Base-by-base conservation (phyloP, 495 filamentous ascomycete genomes). In the Neurospora pannonica region DNA sequence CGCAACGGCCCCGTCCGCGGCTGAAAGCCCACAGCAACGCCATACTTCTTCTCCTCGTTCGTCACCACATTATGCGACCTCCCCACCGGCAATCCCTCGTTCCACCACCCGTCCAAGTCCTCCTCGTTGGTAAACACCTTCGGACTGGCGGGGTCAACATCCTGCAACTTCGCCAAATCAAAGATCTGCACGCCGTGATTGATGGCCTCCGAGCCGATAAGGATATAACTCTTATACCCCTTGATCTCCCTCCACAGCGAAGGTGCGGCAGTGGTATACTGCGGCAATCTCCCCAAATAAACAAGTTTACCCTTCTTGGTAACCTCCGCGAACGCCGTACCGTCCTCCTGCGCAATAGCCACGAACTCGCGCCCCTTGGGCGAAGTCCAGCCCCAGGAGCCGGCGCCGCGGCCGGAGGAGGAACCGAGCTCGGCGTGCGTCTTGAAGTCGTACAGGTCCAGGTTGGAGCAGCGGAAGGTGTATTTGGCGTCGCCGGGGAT, bases 221-320 rank as follows among this genome's bases (percentile, higher is more conserved):
- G 74, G 3, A 85, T 81, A 71, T 84, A 88, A 73, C 83, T 79
- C 70, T 84, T 84, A 70, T 82, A 80, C 2, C 81, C 82, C 42
- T 80, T 80, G 71, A 88, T 86, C 70, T 88, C 86, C 34, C 87
- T 81, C 88, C 88, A 90, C 34, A 85, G 78, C 54, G 78, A 80
- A 0, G 78, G 76, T 71, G 75, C 21, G 2, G 82, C 81, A 31
- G 28, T 71, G 17, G 79, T 81, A 77, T 87, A 83, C 72, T 86
- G 85, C 10, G 88, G 87, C 0, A 90, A 82, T 9, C 88, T 83
- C 11, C 88, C 88, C 7, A 90, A 83, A 74, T 90, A 90, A 48
- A 82, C 75, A 15, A 90, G 77, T 70, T 85, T 84, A n/a, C 88
- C 88, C 46, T 80, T 78, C 19, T 79, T 37, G 72, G 78, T 83